Percentiles rank a stretch among this genome's conserved stretches.
These are phyloP conservation scores for Gossypium lobatum DNA, from an alignment of 441 rosid genomes.

Conservation along the genomic window DNA sequence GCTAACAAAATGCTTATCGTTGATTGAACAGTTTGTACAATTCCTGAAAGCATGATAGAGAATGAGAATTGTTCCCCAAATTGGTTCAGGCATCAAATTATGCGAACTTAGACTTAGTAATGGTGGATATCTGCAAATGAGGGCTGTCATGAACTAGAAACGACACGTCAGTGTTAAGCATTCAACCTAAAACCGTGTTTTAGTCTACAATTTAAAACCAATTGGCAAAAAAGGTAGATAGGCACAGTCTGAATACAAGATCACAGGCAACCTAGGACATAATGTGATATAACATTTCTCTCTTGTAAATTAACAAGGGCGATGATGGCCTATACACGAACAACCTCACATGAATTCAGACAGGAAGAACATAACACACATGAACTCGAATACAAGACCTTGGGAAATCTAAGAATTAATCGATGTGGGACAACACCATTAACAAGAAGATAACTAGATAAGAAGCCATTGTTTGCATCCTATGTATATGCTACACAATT, in stretches of 20 bases:
- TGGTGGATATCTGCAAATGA: neutral
- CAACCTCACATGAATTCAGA: neutral
- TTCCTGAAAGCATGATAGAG: neutral
- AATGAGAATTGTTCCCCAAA: neutral
- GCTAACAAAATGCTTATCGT: neutral
- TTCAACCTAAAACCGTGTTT: neutral
- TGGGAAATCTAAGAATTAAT: neutral
- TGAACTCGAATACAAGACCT: neutral
- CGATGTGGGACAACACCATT: neutral
- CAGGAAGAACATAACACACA: neutral
- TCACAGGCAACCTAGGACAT: neutral
- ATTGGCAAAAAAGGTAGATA: neutral
- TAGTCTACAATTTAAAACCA: neutral
- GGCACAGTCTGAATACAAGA: neutral
- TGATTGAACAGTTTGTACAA: neutral
- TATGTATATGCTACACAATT: neutral
- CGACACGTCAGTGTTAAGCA: neutral
- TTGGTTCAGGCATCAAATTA: neutral
- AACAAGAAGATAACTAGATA: neutral
- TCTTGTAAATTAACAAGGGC: neutral
- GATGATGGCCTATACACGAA: neutral
- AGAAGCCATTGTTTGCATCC: neutral
- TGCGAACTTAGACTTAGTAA: neutral
- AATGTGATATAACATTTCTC: neutral
- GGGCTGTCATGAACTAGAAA: neutral